Evolutionary conservation across 148 eudicot species (phyloP).

Genomic region (Chenopodium suecicum): DNA sequence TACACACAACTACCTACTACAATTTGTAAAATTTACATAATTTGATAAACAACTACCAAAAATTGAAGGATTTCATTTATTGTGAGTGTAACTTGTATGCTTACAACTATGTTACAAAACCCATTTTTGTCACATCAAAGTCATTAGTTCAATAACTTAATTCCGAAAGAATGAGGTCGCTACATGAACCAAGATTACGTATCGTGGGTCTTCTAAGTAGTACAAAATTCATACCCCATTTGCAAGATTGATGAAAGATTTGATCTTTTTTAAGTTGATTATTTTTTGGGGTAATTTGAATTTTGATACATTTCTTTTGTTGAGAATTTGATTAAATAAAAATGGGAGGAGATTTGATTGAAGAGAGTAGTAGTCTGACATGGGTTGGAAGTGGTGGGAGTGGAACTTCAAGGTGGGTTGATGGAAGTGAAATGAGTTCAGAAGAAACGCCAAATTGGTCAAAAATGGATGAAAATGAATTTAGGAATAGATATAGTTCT

Average conservation of each 20-base stretch:
- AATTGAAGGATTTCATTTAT: not conserved
- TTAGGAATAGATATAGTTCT: constrained; percentile 33
- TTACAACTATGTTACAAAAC: not conserved
- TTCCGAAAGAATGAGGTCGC: not conserved
- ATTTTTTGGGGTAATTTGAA: not conserved
- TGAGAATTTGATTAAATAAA: not conserved
- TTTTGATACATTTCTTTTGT: not conserved
- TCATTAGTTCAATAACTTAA: no score
- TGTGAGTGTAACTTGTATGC: not conserved
- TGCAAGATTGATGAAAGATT: not conserved
- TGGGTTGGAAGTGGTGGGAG: constrained; percentile 49
- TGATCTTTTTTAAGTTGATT: constrained; percentile 2
- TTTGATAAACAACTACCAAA: no score
- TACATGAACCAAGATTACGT: not conserved
- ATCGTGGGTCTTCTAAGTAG: no score
- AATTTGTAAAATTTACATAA: no score
- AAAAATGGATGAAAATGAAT: constrained; percentile 40
- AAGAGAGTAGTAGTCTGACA: constrained; percentile 41
- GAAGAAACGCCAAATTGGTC: constrained; percentile 51
- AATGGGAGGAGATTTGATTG: constrained; percentile 63
- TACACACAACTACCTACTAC: not conserved
- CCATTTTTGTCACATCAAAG: not conserved
- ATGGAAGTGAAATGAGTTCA: constrained; percentile 87
- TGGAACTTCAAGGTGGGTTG: constrained; percentile 72
- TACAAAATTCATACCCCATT: not conserved